These are phyloP conservation scores for Tuctoria greenei DNA, from an alignment of 176 grass and related monocot species.

Conservation along the genomic window DNA sequence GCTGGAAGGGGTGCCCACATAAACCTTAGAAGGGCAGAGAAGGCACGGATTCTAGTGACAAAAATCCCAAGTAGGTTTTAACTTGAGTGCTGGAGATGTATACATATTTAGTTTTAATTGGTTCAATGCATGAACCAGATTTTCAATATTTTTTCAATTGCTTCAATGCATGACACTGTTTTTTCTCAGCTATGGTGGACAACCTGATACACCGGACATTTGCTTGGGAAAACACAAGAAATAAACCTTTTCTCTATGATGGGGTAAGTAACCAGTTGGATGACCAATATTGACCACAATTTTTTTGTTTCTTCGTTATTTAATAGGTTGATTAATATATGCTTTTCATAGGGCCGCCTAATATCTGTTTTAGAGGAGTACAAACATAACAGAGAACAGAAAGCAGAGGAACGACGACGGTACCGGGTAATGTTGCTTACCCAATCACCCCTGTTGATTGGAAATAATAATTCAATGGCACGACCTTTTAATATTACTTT, in stretches of 20 bases:
- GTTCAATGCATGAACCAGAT: background rate
- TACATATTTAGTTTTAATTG: background rate
- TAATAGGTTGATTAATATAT: background rate
- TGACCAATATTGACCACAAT: background rate
- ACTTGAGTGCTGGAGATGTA: background rate
- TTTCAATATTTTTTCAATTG: slow-evolving; percentile 17
- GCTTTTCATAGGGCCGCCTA: slow-evolving; percentile 61
- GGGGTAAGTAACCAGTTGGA: slow-evolving; percentile 57
- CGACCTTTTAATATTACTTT: background rate
- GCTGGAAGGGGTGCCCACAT: slow-evolving; percentile 91
- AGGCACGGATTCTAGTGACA: slow-evolving; percentile 67
- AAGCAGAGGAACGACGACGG: slow-evolving; percentile 70
- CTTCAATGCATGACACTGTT: slow-evolving; percentile 15
- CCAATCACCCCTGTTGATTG: background rate
- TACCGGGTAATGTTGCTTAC: slow-evolving; percentile 62
- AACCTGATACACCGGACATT: slow-evolving; percentile 77
- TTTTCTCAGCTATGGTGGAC: slow-evolving; percentile 78
- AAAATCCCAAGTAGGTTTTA: slow-evolving; percentile 81
- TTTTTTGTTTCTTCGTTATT: background rate
- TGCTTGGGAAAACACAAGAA: slow-evolving; percentile 88
- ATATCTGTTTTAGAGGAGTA: slow-evolving; percentile 95
- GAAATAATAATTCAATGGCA: background rate
- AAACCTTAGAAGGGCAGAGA: slow-evolving; percentile 90
- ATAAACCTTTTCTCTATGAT: slow-evolving; percentile 84
- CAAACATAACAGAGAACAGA: slow-evolving; percentile 69